phyloP scores from a whole-genome alignment of 768 basidiomycete species.

The Mycena filopes region DNA sequence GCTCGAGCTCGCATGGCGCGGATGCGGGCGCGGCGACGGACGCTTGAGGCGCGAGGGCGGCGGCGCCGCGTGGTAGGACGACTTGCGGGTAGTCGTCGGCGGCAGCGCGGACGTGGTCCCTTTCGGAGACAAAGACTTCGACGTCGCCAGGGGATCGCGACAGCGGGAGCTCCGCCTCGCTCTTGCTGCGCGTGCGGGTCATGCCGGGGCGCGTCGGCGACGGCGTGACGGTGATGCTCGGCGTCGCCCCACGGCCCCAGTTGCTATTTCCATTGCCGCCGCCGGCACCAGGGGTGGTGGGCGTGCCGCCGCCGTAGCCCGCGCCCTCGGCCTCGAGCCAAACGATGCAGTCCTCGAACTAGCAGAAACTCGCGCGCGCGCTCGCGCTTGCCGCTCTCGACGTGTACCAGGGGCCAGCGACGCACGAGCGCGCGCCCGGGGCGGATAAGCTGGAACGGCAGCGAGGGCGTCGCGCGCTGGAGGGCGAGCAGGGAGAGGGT shows the following conservation, averaged over 20 bases:
- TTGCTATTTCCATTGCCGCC: no score
- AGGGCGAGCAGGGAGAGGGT: conserved; percentile 81
- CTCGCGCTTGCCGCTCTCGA: conserved; percentile 61
- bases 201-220: conserved; percentile 44
- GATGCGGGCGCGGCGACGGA: conserved; percentile 39
- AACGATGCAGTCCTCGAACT: conserved; percentile 83
- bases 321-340: conserved; percentile 67
- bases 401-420: conserved; percentile 69
- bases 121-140: no score
- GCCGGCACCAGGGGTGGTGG: not conserved
- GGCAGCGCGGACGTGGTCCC: conserved; percentile 29
- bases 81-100: not conserved
- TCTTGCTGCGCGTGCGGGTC: conserved; percentile 63
- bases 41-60: conserved; percentile 31
- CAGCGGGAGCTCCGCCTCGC: conserved; percentile 64
- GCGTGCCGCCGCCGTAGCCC: not conserved
- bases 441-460: conserved; percentile 80
- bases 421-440: conserved; percentile 86
- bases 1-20: no score
- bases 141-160: no score
- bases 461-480: conserved; percentile 78
- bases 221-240: not conserved
- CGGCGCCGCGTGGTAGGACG: conserved; percentile 26
- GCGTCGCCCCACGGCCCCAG: not conserved
- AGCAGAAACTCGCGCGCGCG: conserved; percentile 79